A percentile compares a stretch with the other conserved stretches of the same genome.
These are phyloP conservation scores for Taphrina betulina DNA, from an alignment of 1,139 yeast genomes.

Conservation along the genomic window DNA sequence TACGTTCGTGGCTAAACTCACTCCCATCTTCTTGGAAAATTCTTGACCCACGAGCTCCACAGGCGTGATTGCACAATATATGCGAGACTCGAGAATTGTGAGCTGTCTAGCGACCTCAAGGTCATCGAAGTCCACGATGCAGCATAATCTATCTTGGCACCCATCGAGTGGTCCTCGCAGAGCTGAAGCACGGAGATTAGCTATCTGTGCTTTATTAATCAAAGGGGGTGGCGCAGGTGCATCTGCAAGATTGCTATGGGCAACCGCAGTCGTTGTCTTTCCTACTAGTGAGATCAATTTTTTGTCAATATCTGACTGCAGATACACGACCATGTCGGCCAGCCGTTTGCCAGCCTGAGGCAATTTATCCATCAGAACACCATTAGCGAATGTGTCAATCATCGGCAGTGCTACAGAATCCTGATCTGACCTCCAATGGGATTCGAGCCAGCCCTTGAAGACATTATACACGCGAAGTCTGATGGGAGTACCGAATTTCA, in stretches of 20 bases:
- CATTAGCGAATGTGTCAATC: conserved; percentile 39
- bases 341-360: conserved; percentile 55
- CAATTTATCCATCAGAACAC: conserved; percentile 55
- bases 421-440: conserved; percentile 68
- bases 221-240: conserved; percentile 38
- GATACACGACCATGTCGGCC: conserved; percentile 20
- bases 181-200: conserved; percentile 32
- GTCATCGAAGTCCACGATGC: conserved; percentile 66
- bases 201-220: conserved; percentile 36
- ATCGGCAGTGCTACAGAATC: conserved; percentile 48
- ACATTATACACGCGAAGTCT: conserved; percentile 68
- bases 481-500: conserved; percentile 50
- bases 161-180: neutral
- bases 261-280: conserved; percentile 10
- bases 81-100: conserved; percentile 71
- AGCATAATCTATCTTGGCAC: neutral
- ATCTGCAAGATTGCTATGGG: conserved; percentile 29
- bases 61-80: conserved; percentile 66
- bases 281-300: neutral
- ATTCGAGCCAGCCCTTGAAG: conserved; percentile 68
- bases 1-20: conserved; percentile 41
- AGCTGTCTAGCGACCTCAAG: conserved; percentile 80
- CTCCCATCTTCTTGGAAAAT: conserved; percentile 60
- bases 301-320: neutral
- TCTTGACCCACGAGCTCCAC: conserved; percentile 67